Base-by-base conservation (phyloP, 164 flowering plant species). In the Dillenia turbinata region DNA sequence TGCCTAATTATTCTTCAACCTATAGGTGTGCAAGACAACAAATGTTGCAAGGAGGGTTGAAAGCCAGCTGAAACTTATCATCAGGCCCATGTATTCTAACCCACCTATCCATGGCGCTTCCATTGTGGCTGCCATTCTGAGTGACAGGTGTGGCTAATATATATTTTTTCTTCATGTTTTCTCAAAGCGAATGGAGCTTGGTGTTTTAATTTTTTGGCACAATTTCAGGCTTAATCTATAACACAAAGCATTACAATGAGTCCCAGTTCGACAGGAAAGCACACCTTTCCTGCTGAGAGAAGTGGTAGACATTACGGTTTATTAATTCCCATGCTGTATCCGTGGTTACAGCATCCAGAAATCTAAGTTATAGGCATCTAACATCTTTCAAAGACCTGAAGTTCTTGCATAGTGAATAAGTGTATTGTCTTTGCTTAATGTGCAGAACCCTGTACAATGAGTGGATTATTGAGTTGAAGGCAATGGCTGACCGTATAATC, bases 31-130 rank as follows among this genome's bases (percentile, higher is more conserved):
- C 78, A 83, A 69, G 75, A 24, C 85, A 51, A 81, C 89, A 48
- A 95, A 85, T 78, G 92, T 90, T 44, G 94, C 98, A 44, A 63
- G 78, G 63, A 87, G 77, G 79, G 98, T 95, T 55, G 99, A 92
- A 69, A 92, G 98, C 81, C 99, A 95, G 79, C 78, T 95, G 79
- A 95, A 95, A 73, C 86, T 92, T 70, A 97, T 95, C 63, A 81
- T 92, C 72, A 82, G 99, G 77, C 99, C 99, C 52, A 95, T 95
- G 99, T 95, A 84, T 67, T 95, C 99, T 40, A 95, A 74, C 63
- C 99, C 99, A 22, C 97, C 99, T 49, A 85, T 95, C 72, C 99
- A 95, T 72, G 99, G 99, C 47, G 97, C 99, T 54, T 88, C 97
- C 33, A 92, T 95, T 68, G 99, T 95, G 56, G 97, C 99, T 46